Evolutionary conservation across 305 asterid species (phyloP), one percentile per base, ranked within the genome.

Genomic region (Fraxinus nigra): DNA sequence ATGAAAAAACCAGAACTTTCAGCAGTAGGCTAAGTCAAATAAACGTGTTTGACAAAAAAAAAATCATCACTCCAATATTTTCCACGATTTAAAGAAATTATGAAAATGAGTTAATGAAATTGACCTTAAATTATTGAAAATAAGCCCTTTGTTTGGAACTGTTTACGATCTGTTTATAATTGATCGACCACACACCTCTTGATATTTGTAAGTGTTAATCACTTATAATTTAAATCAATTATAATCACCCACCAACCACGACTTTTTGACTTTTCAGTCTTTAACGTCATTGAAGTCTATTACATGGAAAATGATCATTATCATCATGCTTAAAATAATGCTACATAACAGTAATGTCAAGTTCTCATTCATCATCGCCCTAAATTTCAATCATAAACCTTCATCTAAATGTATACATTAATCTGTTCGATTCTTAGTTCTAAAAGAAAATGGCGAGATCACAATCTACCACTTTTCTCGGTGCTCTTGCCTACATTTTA

Each of bases 371-470:
- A n/a, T 56, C 63, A 5, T 54, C 65, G n/a, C 1, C 26, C 65
- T 56, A 89, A 86, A 89, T 5, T 20, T 9, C 73, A 24, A 8
- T 63, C 28, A 24, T 3, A 63, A 26, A 65, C 73, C 26, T 65
- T 26, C 73, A 65, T 63, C 16, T 18, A 22, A 63, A 63, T 63
- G 72, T 10, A 63, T 11, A 10, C 30, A 63, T 24, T 24, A 63
- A 20, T 63, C 72, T 8, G 30, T 24, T 63, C 33, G 33, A 20
- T 8, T 24, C 33, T 63, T 18, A n/a, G 65, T 5, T 56, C 65
- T 56, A n/a, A 54, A 54, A n/a, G 33, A 61, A 5, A 14, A 76
- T 76, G 79, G 11, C 30, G 11, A 22, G 9, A 22, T 26, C 61
- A n/a, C 38, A 28, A 30, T 24, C 26, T 51, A 56, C 80, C 73